Conservation (phyloP, 2,329 filamentous ascomycete species). For the Verticillium tricorpus region DNA sequence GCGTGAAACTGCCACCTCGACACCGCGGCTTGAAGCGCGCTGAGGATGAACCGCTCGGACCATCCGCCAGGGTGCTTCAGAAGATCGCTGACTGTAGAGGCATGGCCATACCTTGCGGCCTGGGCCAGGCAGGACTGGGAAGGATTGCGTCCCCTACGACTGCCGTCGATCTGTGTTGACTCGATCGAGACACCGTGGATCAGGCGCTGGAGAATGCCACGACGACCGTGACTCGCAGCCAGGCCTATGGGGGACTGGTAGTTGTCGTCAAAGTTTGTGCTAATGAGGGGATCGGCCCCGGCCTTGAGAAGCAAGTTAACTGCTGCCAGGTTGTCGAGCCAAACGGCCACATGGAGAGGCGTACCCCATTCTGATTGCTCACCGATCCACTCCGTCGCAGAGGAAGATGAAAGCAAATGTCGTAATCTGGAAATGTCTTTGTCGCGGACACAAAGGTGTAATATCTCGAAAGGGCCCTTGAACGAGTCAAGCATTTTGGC, state of each 20-base stretch:
- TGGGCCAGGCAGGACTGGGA: conserved; percentile 4
- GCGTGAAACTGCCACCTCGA: conserved; percentile 11
- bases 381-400: background rate
- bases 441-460: background rate
- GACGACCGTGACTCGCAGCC: background rate
- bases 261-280: background rate
- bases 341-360: conserved; percentile 17
- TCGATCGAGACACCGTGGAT: background rate
- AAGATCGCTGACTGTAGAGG: conserved; percentile 11
- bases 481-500: no score
- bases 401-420: background rate
- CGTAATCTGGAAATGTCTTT: background rate
- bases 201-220: background rate
- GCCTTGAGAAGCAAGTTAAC: conserved; percentile 17
- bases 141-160: background rate
- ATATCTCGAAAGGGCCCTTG: no score
- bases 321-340: conserved; percentile 13
- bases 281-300: conserved; percentile 16
- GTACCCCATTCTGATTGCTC: conserved; percentile 3
- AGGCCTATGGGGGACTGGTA: background rate
- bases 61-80: conserved; percentile 12
- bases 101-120: conserved; percentile 12
- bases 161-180: background rate
- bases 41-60: conserved; percentile 2
- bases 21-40: conserved; percentile 10